These are phyloP conservation scores for Chalaropsis thielavioides DNA, from an alignment of 2,329 filamentous ascomycete species.

Conservation along the genomic window DNA sequence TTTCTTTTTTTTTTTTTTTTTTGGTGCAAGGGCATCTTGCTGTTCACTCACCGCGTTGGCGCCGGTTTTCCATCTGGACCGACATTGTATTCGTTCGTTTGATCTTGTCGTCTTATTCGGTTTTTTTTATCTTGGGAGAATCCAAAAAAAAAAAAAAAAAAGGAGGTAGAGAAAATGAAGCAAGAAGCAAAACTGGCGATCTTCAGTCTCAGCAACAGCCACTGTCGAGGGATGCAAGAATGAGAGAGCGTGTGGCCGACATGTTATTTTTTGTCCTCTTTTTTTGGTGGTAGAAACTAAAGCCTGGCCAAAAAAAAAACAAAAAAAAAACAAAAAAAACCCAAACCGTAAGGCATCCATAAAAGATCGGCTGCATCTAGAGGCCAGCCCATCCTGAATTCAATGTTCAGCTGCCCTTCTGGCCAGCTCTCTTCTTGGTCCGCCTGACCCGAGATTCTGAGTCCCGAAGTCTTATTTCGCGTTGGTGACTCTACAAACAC, in stretches of 20 bases:
- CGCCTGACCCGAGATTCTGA: not conserved
- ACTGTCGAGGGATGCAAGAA: too few species aligned
- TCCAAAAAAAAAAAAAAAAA: not conserved
- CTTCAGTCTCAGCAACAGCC: too few species aligned
- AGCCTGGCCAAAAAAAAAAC: too few species aligned
- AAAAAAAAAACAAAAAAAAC: too few species aligned
- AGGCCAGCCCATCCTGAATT: not conserved
- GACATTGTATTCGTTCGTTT: constrained; percentile 2
- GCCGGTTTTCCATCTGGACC: not conserved
- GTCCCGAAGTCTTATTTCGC: not conserved
- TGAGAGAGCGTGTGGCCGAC: too few species aligned
- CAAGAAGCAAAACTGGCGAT: not conserved
- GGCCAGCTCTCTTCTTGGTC: not conserved
- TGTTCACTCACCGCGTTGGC: constrained; percentile 12
- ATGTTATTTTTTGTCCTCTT: too few species aligned
- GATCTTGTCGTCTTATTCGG: not conserved
- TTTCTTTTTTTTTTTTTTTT: not conserved
- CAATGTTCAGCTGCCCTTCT: not conserved
- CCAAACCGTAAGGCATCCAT: not conserved
- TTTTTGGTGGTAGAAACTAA: too few species aligned
- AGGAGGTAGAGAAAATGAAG: not conserved
- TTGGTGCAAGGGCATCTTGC: not conserved
- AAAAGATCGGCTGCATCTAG: not conserved
- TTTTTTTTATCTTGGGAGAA: not conserved
- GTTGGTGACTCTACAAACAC: not conserved